Evolutionary conservation across 2,329 filamentous ascomycete genomes (phyloP), one percentile per base, ranked within the genome.

Genomic region (Scopulariopsis brevicaulis): DNA sequence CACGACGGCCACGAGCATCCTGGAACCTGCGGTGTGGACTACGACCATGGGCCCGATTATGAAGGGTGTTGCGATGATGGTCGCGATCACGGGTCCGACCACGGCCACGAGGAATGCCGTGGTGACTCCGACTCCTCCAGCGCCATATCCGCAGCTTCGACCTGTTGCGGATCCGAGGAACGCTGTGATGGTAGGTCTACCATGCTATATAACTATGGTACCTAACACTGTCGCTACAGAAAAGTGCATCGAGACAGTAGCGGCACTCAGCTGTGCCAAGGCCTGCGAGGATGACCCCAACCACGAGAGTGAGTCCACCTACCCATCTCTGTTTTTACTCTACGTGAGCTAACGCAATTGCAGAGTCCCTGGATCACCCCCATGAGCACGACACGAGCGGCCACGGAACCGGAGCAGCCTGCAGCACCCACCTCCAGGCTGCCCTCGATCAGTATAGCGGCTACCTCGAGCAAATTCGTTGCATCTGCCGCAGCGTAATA

Each of bases 391-490:
- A 67, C 58, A 59, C 61, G 15, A 53, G 66, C 53, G 65, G 66
- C 32, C 61, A 64, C 5, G 66, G 65, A 51, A 62, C 58, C 2
- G 59, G 60, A 11, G 60, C 62, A 7, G 69, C 70, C 8, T 72
- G 70, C 53, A 65, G 56, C 43, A 64, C 65, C 35, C 70, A 72
- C 54, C 63, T 71, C 1, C 59, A 61, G 54, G 65, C 64, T 25
- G 70, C 70, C 1, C 69, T 71, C 52, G 65, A 70, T 20, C 66
- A 68, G 52, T 71, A 72, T 55, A 67, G 63, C 59, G 65, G 64
- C 57, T 70, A 71, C 54, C 65, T 72, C n/a, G 66, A 70, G 51
- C 64, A 66, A 11, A 68, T 68, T n/a, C 69, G 69, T 2, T 72
- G 70, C 62, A 71, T 72, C 60, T 72, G 70, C 61, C 69, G 68